Evolutionary conservation across 495 filamentous ascomycete genomes (phyloP).

Genomic region (Lasiosphaeriaceae sp.): DNA sequence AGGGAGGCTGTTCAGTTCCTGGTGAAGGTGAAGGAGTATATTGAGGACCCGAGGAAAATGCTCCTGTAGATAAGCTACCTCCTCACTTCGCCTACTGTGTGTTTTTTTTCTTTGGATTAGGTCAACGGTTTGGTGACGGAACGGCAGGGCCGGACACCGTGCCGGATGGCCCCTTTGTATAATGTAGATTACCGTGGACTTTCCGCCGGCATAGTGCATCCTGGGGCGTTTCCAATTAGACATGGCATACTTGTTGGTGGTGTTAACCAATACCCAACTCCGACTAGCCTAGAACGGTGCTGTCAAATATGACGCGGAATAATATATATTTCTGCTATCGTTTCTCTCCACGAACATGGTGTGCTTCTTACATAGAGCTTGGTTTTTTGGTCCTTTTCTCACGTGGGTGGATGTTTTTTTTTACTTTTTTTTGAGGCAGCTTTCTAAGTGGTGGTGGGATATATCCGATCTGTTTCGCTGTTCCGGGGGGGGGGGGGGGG

Average conservation of each 20-base stretch:
- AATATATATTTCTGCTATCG: no score
- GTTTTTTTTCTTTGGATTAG: not conserved
- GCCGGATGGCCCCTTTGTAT: not conserved
- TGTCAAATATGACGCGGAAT: no score
- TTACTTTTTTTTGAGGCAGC: no score
- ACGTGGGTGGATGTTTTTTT: no score
- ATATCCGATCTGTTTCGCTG: no score
- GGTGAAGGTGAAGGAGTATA: conserved; percentile 97
- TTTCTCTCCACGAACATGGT: no score
- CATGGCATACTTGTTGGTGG: not conserved
- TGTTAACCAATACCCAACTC: not conserved
- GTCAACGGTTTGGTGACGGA: not conserved
- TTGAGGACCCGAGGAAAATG: conserved; percentile 95
- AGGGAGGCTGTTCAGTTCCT: conserved; percentile 96
- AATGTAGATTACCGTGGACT: conserved; percentile 4
- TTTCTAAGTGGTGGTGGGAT: no score
- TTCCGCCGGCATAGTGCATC: conserved; percentile 2
- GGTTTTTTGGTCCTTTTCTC: no score
- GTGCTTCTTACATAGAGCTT: no score
- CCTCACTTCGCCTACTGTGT: not conserved
- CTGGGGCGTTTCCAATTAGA: not conserved
- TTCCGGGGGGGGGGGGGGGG: no score
- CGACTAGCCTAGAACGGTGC: no score
- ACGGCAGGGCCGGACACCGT: not conserved
- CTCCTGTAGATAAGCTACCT: conserved; percentile 46